Percentiles rank a stretch among this genome's conserved stretches.
Evolutionary conservation across 306 rosid species (phyloP).

Genomic region (Glycyrrhiza uralensis): DNA sequence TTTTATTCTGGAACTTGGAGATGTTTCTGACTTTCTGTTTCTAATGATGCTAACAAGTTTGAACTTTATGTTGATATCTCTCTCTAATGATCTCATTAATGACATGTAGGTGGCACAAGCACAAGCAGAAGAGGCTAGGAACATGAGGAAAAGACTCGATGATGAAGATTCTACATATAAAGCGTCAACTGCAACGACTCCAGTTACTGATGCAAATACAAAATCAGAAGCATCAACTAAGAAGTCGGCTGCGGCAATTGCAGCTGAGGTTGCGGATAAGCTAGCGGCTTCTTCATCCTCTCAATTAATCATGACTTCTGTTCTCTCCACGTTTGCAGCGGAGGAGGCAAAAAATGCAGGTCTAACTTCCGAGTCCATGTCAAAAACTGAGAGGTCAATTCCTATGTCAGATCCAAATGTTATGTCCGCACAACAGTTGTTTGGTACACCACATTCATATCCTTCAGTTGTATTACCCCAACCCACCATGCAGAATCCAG

Average conservation of each 20-base stretch:
- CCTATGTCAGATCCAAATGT: slow-evolving; percentile 54
- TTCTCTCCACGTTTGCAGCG: slow-evolving; percentile 79
- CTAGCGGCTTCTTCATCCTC: slow-evolving; percentile 87
- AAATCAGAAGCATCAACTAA: slow-evolving; percentile 41
- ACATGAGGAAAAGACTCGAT: slow-evolving; percentile 59
- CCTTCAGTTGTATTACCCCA: slow-evolving; percentile 58
- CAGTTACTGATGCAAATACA: slow-evolving; percentile 36
- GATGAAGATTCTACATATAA: slow-evolving; percentile 49
- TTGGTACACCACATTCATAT: slow-evolving; percentile 50
- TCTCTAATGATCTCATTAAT: slow-evolving; percentile 7
- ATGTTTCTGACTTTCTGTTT: background rate
- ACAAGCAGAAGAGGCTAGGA: slow-evolving; percentile 70
- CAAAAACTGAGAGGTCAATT: slow-evolving; percentile 46
- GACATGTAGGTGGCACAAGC: slow-evolving; percentile 69
- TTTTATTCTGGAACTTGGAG: background rate
- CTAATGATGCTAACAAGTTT: slow-evolving; percentile 5
- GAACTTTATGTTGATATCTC: background rate
- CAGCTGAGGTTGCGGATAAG: slow-evolving; percentile 91
- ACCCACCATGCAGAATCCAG: slow-evolving; percentile 51
- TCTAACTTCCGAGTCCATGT: slow-evolving; percentile 42
- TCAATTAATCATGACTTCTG: slow-evolving; percentile 82
- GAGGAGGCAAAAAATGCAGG: slow-evolving; percentile 78
- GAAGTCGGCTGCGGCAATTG: slow-evolving; percentile 81
- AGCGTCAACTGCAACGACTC: slow-evolving; percentile 30
- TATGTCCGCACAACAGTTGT: slow-evolving; percentile 52